These are phyloP conservation scores for Mentha longifolia DNA, from an alignment of 257 asterid species.

Conservation along the genomic window DNA sequence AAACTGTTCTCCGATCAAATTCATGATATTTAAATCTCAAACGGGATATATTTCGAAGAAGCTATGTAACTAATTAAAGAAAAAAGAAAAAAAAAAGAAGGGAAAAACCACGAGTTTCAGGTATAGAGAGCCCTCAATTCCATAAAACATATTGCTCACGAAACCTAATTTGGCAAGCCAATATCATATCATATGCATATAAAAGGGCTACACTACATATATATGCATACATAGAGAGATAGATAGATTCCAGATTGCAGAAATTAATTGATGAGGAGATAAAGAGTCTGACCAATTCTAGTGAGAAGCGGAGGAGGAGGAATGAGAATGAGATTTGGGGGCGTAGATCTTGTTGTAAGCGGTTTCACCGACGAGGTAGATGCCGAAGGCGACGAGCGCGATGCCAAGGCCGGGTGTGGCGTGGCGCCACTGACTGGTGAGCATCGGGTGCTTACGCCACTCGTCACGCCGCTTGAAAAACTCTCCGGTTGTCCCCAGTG, in stretches of 20 bases:
- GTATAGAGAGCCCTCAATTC: too few relatives aligned
- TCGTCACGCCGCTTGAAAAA: slow-evolving; percentile 89
- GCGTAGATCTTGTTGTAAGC: slow-evolving; percentile 71
- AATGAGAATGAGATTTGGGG: slow-evolving; percentile 66
- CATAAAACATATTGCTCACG: not conserved
- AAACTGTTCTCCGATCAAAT: not conserved
- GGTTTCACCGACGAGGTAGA: slow-evolving; percentile 69
- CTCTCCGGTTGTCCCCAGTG: slow-evolving; percentile 88
- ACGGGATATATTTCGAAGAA: not conserved
- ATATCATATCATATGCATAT: not conserved
- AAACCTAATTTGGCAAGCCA: slow-evolving; percentile 8
- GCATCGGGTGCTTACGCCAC: slow-evolving; percentile 97
- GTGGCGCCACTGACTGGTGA: slow-evolving; percentile 84
- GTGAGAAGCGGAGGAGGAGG: slow-evolving; percentile 58
- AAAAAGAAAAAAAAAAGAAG: too few relatives aligned
- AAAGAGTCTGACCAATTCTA: slow-evolving; percentile 37
- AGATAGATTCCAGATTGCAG: slow-evolving; percentile 5
- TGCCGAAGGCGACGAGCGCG: slow-evolving; percentile 79
- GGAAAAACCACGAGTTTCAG: too few relatives aligned
- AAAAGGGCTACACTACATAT: not conserved
- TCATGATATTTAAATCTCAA: slow-evolving; percentile 13
- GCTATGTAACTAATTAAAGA: too few relatives aligned
- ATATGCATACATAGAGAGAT: not conserved
- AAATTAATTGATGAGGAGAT: not conserved
- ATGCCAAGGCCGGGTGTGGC: slow-evolving; percentile 94